Conservation (phyloP, 1,284 basidiomycete species). For the Flammula alnicola region DNA sequence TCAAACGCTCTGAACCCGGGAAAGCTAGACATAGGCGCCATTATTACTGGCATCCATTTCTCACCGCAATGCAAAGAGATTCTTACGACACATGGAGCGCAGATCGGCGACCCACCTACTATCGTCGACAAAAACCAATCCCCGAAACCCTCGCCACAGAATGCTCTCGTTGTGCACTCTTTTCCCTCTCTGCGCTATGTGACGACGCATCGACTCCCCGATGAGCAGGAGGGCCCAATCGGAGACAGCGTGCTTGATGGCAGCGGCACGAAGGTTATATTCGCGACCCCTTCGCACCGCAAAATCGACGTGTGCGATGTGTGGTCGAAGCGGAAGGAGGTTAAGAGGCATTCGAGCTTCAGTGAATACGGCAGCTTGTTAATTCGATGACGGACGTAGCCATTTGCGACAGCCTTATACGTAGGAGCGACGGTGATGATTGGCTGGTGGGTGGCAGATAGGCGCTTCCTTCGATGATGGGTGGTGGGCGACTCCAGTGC, state of each 20-base stretch:
- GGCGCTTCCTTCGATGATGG: too few relatives aligned
- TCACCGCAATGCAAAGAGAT: conserved; percentile 88
- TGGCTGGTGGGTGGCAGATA: too few relatives aligned
- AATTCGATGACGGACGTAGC: conserved; percentile 37
- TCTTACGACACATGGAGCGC: conserved; percentile 81
- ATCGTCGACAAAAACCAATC: conserved; percentile 15
- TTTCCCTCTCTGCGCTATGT: conserved; percentile 55
- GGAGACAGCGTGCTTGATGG: conserved; percentile 51
- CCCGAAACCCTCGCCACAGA: conserved; percentile 34
- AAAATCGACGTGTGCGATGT: conserved; percentile 59
- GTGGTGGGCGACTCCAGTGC: too few relatives aligned
- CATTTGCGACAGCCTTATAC: too few relatives aligned
- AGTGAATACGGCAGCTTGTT: conserved; percentile 27
- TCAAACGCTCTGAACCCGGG: conserved; percentile 61
- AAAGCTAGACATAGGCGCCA: conserved; percentile 64
- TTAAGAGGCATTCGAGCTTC: conserved; percentile 46
- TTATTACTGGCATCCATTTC: conserved; percentile 85
- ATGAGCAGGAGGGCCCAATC: conserved; percentile 40
- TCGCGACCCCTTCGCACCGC: conserved; percentile 51
- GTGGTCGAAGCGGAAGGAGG: conserved; percentile 55
- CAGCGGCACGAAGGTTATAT: conserved; percentile 50
- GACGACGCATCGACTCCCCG: conserved; percentile 42
- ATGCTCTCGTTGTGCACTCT: conserved; percentile 60
- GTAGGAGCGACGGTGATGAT: too few relatives aligned
- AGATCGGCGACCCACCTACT: conserved; percentile 24